A percentile compares a stretch with the other conserved stretches of the same genome.
These are phyloP conservation scores for Termitomyces bulborhizus DNA, from an alignment of 768 basidiomycete genomes.

Conservation along the genomic window DNA sequence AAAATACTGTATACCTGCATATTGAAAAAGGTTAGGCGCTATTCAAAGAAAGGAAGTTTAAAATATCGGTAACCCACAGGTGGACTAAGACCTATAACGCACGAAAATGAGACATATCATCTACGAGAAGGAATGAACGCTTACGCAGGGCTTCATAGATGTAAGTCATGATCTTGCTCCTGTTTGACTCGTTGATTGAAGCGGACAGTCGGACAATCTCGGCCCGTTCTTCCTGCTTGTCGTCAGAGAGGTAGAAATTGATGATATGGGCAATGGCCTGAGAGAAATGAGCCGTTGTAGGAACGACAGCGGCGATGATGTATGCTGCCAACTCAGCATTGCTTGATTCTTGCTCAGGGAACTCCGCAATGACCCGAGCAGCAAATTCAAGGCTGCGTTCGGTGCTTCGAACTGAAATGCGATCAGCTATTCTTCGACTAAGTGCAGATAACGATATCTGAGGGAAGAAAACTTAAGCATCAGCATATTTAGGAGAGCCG, in stretches of 20 bases:
- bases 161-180: conserved; percentile 31
- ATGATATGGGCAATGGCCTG: conserved; percentile 50
- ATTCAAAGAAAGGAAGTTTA: neutral
- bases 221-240: conserved; percentile 25
- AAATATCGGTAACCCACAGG: conserved; percentile 17
- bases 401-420: conserved; percentile 11
- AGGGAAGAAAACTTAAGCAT: neutral
- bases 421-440: conserved; percentile 9
- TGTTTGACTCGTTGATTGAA: conserved; percentile 16
- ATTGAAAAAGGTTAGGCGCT: neutral
- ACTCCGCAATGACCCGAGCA: conserved; percentile 19
- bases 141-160: conserved; percentile 42
- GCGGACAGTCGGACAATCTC: conserved; percentile 32
- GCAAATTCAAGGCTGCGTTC: conserved; percentile 26
- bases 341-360: conserved; percentile 11
- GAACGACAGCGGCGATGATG: conserved; percentile 48
- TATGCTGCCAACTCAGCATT: conserved; percentile 36
- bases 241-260: conserved; percentile 50
- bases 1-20: conserved; percentile 35
- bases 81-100: conserved; percentile 24
- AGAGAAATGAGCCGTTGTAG: conserved; percentile 51
- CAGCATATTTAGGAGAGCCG: neutral
- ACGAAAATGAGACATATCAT: neutral
- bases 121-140: conserved; percentile 10
- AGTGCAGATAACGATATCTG: neutral